Base-by-base conservation (phyloP, 2,329 filamentous ascomycete species). In the Diaporthe sp. region DNA sequence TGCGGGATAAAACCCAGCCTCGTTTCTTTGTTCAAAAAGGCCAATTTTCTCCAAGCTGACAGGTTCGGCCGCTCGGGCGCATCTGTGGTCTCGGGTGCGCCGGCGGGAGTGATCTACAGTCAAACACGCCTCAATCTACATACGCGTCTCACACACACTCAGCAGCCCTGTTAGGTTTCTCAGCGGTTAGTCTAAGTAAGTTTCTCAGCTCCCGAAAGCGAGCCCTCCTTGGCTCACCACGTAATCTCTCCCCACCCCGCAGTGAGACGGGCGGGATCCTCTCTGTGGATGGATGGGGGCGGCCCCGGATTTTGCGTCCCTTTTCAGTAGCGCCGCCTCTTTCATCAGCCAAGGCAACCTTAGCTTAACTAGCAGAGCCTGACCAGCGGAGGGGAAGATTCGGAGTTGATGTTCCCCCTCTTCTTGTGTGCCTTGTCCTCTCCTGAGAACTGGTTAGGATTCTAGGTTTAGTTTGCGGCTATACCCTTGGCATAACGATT, bases 321-420 rank as follows among this genome's bases (percentile, higher is more conserved):
- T 57, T 15, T n/a, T n/a, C n/a, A n/a, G 60, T 25, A 40, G 25
- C 64, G 47, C 47, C 64, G 64, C 47, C 64, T 38, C 64, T 68
- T 54, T 54, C 64, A 68, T 68, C 64, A 54, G 64, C 64, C 47
- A 68, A 68, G 64, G 30, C 10, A 68, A 54, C 10, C 50, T n/a
- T 54, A 28, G 47, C 64, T 54, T 33, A 22, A 25, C 64, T 68
- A 54, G 64, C 33, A 54, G 33, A 28, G 45, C 35, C 45, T 54
- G 64, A 17, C 47, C n/a, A 40, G 19, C 4, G 1, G 12, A 19
- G 12, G 35, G 15, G 33, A 30, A 52, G 15, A 4, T n/a, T 33
- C 64, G 30, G n/a, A 68, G 47, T 30, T 52, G 12, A 40, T 7
- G 40, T 33, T 33, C 64, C 47, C 64, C 40, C 64, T 54, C 47